Base-by-base conservation (phyloP, 1,139 yeast genomes). In the Saccharomyces hybrid region DNA sequence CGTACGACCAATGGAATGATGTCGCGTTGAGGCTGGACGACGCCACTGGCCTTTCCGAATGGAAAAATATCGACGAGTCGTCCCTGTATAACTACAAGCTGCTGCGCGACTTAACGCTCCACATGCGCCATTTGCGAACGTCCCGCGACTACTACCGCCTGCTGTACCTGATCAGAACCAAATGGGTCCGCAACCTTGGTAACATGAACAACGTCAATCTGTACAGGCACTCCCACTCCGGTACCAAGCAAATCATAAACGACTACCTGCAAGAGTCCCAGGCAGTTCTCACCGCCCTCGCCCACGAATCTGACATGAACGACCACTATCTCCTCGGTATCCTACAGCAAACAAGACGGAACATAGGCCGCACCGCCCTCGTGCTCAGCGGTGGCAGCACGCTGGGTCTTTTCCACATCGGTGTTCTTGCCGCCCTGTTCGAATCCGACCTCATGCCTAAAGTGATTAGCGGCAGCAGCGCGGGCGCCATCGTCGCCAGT, bases 321-420 rank as follows among this genome's bases (percentile, higher is more conserved):
- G 90, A 86, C 60, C 71, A 81, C 8, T 82, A 85, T 62, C 75
- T 88, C 19, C 73, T 91, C 58, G 88, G 89, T 2, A 86, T 88
- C 78, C 74, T 93, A 49, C 81, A 88, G 41, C 97, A 91, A 67
- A 89, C 98, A 0, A 76, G 97, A 58, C 87, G 88, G 67, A 88
- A 91, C 61, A 88, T 88, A 55, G 99, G 99, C 0, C 76, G 97
- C 54, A 91, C 98, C 0, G 99, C 98, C 0, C 74, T 93, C 49
- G 89, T 95, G 31, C 77, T 93, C 52, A 86, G 96, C 49, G 99
- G 99, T 1, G 99, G 99, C 1, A 91, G 96, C 13, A 87, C 96
- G 2, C 87, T 93, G 73, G 99, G 98, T 0, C 75, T 91, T 52
- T 83, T 91, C 60, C 99, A 93, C 62, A 86, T 90, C 54, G 99